These are phyloP conservation scores for Flaveria ramosissima DNA, from an alignment of 129 eudicot genomes.

Conservation along the genomic window DNA sequence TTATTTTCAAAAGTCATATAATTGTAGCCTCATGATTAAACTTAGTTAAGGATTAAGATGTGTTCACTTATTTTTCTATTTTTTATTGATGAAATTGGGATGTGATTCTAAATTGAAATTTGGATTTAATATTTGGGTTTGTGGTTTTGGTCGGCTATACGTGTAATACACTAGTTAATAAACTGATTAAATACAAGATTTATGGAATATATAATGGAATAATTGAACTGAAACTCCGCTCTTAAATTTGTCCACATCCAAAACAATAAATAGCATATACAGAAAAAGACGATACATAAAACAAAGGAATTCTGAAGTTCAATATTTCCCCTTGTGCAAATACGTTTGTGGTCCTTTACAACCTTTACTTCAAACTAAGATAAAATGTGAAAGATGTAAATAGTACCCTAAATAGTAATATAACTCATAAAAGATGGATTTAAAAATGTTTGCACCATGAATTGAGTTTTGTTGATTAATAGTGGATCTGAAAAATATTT, in stretches of 20 bases:
- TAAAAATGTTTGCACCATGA: too few species aligned
- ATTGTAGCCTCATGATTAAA: background rate
- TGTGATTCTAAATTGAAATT: background rate
- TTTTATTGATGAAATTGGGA: background rate
- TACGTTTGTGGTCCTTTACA: background rate
- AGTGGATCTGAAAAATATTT: too few species aligned
- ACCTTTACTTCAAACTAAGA: background rate
- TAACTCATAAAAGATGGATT: too few species aligned
- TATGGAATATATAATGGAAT: background rate
- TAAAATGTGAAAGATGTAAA: too few species aligned
- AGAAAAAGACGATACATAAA: background rate
- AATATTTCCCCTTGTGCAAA: slow-evolving; percentile 7
- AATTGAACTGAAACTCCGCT: slow-evolving; percentile 12
- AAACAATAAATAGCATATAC: background rate
- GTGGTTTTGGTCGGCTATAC: background rate
- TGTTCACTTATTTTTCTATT: background rate
- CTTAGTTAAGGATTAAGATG: too few species aligned
- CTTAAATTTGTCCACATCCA: slow-evolving; percentile 12
- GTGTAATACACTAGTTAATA: background rate
- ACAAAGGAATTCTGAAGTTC: background rate
- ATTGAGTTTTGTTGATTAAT: too few species aligned
- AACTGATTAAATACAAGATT: background rate
- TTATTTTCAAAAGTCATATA: too few species aligned
- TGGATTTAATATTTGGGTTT: background rate
- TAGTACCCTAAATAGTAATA: too few species aligned